Conservation (phyloP, 1,284 basidiomycete species). For the Wolfiporia cocos region DNA sequence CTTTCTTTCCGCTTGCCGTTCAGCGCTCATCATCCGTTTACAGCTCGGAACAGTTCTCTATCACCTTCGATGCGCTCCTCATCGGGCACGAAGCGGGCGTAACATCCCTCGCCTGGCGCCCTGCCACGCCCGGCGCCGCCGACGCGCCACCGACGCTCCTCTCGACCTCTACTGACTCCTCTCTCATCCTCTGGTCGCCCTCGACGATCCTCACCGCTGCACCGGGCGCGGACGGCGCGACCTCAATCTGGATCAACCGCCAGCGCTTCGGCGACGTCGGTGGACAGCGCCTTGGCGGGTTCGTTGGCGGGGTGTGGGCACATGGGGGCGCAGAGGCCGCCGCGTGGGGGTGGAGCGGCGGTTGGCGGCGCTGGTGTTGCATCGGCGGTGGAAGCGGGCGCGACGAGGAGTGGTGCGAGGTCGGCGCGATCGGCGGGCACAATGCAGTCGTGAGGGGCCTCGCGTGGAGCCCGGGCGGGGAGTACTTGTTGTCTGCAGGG, state of each 20-base stretch:
- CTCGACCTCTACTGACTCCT: conserved; percentile 89
- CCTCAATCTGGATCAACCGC: conserved; percentile 82
- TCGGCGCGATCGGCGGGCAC: conserved; percentile 79
- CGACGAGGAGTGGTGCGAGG: conserved; percentile 63
- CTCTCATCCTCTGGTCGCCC: conserved; percentile 88
- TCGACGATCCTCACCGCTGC: conserved; percentile 39
- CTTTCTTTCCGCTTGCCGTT: neutral
- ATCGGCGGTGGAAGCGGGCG: conserved; percentile 11
- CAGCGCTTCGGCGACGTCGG: conserved; percentile 92
- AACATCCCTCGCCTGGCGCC: conserved; percentile 83
- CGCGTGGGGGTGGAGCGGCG: conserved; percentile 90
- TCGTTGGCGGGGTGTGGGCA: conserved; percentile 84
- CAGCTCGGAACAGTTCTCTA: conserved; percentile 59
- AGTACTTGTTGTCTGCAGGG: conserved; percentile 83
- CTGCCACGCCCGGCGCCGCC: conserved; percentile 20
- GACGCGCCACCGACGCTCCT: conserved; percentile 52
- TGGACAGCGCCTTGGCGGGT: conserved; percentile 82
- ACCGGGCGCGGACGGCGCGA: conserved; percentile 33
- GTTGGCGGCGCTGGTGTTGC: conserved; percentile 81
- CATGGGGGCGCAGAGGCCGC: conserved; percentile 54
- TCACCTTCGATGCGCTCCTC: conserved; percentile 88
- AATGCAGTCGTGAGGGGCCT: conserved; percentile 72
- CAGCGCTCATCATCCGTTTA: neutral
- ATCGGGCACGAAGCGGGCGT: conserved; percentile 90
- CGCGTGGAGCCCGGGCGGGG: conserved; percentile 79